Percentiles rank a stretch among this genome's conserved stretches.
Conservation (phyloP, 2,329 filamentous ascomycete species). For the Pseudogymnoascus sp. region DNA sequence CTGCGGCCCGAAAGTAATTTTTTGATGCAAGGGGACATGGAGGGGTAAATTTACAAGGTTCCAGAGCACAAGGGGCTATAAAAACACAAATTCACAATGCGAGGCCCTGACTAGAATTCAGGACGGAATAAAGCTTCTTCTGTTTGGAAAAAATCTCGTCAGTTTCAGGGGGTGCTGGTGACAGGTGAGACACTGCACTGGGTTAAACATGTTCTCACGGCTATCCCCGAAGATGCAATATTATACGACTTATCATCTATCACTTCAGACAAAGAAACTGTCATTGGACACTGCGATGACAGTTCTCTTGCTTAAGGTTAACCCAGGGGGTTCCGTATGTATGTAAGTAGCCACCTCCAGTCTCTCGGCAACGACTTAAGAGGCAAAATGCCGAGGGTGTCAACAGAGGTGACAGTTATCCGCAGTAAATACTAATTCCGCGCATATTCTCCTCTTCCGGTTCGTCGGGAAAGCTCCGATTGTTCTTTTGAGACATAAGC, state of each 20-base stretch:
- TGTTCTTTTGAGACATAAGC: neutral
- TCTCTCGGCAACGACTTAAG: neutral
- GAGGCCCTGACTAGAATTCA: neutral
- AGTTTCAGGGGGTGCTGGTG: neutral
- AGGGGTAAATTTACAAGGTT: neutral
- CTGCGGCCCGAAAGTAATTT: neutral
- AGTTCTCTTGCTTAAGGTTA: neutral
- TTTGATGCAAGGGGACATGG: neutral
- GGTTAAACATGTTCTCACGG: neutral
- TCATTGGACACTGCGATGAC: neutral
- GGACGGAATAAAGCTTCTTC: neutral
- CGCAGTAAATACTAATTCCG: neutral
- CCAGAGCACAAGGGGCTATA: neutral
- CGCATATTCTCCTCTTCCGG: neutral
- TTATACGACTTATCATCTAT: neutral
- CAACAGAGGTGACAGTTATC: neutral
- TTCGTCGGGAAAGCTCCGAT: neutral
- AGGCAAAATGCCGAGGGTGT: neutral
- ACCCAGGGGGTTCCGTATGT: neutral
- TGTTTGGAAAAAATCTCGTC: neutral
- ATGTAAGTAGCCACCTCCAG: neutral
- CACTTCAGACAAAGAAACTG: neutral
- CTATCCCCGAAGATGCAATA: neutral
- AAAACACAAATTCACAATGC: neutral
- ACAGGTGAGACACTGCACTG: neutral